Base-by-base conservation (phyloP, 768 basidiomycete genomes). In the Suillus lakei region DNA sequence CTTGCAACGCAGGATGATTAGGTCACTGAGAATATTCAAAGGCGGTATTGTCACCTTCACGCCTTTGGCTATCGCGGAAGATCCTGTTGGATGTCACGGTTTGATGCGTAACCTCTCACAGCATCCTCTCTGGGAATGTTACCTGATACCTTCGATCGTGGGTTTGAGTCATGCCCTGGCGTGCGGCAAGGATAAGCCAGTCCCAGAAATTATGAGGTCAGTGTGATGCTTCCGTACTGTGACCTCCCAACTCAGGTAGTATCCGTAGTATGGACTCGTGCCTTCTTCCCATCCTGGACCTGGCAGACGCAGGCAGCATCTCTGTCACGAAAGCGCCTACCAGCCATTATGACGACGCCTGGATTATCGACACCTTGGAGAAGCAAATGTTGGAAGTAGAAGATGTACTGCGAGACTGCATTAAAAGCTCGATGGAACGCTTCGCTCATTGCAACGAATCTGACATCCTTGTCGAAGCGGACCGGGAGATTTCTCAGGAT, bases 11-110 rank as follows among this genome's bases (percentile, higher is more conserved):
- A 21, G 10, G 18, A 18, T 9, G 18, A 13, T 62, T 5, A 15
- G 26, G 32, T 62, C 26, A 23, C 41, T 67, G 34, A 69, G 36
- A 38, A 36, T 65, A 28, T 16, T 12, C 32, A 21, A 64, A 93
- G 92, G 92, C 56, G 92, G 92, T 4, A 76, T 93, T 66, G 82
- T 88, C 2, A 91, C 91, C 2, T 90, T 93, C 65, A 89, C 88
- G 21, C 83, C 91, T 1, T 78, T 78, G 61, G 89, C 86, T 23
- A 80, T 93, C 55, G 67, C 82, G 15, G 82, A 85, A 41, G 82
- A 89, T 70, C 85, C 86, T 6, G 60, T 81, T 41, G 85, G 81
- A 16, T 75, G 86, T 13, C 74, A 80, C 48, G 72, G 84, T 18
- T 76, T 83, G 12, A 86, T 93, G 48, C 76, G 73, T 26, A 79